Base-by-base conservation (phyloP, 768 basidiomycete genomes). In the Arthromyces matolae region DNA sequence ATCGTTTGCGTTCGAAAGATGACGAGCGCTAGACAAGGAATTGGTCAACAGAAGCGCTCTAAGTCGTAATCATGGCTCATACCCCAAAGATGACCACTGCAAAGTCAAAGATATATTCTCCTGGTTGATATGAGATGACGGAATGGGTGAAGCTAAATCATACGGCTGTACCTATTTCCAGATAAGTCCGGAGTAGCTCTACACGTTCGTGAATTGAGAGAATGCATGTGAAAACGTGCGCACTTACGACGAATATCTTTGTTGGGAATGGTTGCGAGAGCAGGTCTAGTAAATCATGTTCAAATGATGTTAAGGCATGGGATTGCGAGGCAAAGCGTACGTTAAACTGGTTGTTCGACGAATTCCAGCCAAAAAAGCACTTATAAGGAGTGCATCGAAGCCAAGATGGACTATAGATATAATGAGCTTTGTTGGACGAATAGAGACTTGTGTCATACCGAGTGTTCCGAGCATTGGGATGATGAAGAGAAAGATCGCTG, bases 31-130 rank as follows among this genome's bases (percentile, higher is more conserved):
- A 59, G 23, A 18, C 19, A 29, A 39, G 40, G 10, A 9, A 31
- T 45, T 22, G 38, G 50, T 45, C 27, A 36, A 29, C 31, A 29
- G 19, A 32, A 37, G 38, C 41, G 44, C 29, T 29, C 28, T 32
- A 33, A 44, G 22, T 37, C 38, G 28, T 6, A 71, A n/a, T n/a
- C n/a, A n/a, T n/a, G n/a, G n/a, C n/a, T n/a, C 84, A 44, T 66
- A 93, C 90, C 64, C 91, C 89, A 35, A 87, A 77, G 42, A 93
- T 60, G 22, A 93, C 91, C 8, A 92, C 79, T 9, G 87, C 86
- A 59, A 93, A 89, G 68, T 93, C 91, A 58, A 89, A 92, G 4
- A 75, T 70, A 59, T 93, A 93, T 69, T 93, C 90, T 38, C 89
- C 89, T 89, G 61, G 41, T 19, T n/a, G 20, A 28, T 16, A 27